phyloP scores from a whole-genome alignment of 306 rosid species.

The Trichosanthes cucumerina region DNA sequence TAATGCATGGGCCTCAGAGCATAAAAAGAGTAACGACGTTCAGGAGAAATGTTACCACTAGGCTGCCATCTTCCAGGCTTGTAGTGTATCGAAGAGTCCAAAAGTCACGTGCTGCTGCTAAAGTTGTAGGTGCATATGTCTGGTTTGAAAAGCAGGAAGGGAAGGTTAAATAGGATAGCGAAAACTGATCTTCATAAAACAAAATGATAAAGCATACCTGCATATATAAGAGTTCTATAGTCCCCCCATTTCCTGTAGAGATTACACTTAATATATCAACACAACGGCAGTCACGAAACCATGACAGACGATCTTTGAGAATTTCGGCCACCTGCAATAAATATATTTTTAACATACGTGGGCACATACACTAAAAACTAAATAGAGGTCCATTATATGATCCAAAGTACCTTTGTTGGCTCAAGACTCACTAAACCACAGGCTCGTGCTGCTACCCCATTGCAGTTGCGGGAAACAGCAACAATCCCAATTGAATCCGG shows the following conservation, averaged over 20 bases:
- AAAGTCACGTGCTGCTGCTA: conserved; percentile 94
- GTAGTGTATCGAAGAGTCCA: conserved; percentile 87
- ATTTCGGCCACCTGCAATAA: conserved; percentile 69
- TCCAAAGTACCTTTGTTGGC: conserved; percentile 63
- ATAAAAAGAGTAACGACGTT: conserved; percentile 4
- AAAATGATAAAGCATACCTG: conserved; percentile 41
- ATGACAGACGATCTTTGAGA: conserved; percentile 79
- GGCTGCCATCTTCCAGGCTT: conserved; percentile 89
- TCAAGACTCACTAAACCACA: conserved; percentile 98
- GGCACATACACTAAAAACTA: not conserved
- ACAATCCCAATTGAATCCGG: conserved; percentile 99
- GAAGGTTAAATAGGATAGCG: not conserved
- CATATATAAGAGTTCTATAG: conserved; percentile 84
- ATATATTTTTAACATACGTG: not conserved
- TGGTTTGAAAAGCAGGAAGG: conserved; percentile 9
- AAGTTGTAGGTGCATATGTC: conserved; percentile 92
- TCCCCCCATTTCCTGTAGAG: conserved; percentile 77
- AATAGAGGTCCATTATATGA: not conserved
- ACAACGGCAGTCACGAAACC: conserved; percentile 94
- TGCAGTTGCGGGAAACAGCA: conserved; percentile 91
- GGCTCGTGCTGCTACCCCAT: conserved; percentile 96
- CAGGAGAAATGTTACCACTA: conserved; percentile 43
- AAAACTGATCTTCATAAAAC: not conserved
- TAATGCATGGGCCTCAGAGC: not conserved
- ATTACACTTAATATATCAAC: conserved; percentile 61